A percentile compares a stretch with the other conserved stretches of the same genome.
Evolutionary conservation across 139 green algal genomes (phyloP).

Genomic region (Picochlorum sp.): DNA sequence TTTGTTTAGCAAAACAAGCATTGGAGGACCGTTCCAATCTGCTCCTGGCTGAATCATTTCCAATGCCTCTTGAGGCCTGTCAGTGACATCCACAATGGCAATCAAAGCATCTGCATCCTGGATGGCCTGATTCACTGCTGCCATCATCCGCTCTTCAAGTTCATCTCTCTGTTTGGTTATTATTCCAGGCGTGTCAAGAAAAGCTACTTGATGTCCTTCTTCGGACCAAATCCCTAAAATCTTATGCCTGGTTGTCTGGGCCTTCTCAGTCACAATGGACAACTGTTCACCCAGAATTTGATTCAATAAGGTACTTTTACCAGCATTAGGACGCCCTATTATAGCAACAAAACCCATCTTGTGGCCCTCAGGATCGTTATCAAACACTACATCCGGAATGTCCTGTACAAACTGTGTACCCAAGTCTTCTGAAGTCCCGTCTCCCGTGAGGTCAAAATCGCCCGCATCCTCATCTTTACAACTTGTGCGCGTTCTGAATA

Average conservation of each 20-base stretch:
- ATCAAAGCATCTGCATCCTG: constrained; percentile 74
- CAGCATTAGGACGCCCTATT: constrained; percentile 77
- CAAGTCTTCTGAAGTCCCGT: neutral
- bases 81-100: constrained; percentile 55
- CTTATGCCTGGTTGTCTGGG: constrained; percentile 90
- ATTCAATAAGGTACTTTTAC: constrained; percentile 94
- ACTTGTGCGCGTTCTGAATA: neutral
- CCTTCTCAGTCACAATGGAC: constrained; percentile 82
- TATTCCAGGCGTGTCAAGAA: constrained; percentile 91
- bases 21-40: constrained; percentile 49
- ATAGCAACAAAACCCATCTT: constrained; percentile 73
- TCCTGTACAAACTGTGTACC: neutral
- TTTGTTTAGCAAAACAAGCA: constrained; percentile 79
- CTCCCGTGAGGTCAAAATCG: neutral
- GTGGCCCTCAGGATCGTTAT: constrained; percentile 39
- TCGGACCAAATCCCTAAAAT: constrained; percentile 75
- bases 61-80: constrained; percentile 40
- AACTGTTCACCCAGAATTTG: constrained; percentile 84
- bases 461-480: neutral
- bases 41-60: constrained; percentile 58
- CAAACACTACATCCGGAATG: neutral
- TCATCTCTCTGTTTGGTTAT: constrained; percentile 54
- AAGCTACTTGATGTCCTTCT: constrained; percentile 54
- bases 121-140: constrained; percentile 53
- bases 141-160: constrained; percentile 92